Evolutionary conservation across 768 basidiomycete genomes (phyloP), one percentile per base, ranked within the genome.

Genomic region (Paxillus ammoniavirescens): DNA sequence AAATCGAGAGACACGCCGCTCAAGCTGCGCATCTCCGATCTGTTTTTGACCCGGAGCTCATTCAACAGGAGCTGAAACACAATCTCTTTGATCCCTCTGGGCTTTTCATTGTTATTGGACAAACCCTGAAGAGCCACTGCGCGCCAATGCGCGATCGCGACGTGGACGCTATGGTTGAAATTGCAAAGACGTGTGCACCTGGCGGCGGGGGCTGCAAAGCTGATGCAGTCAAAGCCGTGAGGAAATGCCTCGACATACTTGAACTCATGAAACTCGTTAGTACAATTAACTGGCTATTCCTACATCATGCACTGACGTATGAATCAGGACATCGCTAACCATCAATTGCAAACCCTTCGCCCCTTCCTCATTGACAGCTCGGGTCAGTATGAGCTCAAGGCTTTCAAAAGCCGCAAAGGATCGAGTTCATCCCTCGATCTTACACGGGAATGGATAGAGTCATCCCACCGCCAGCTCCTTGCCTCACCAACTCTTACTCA

Each of bases 201-300:
- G 80, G 80, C 2, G 80, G 77, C 41, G 70, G 70, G 30, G 83
- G 82, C 14, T 79, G 72, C 59, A 82, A 81, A 54, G 73, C 77
- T 51, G 83, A 87, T 58, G 85, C 87, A 8, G 82, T 92, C 44
- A 78, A 75, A 52, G 90, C 91, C 8, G 78, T 95, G 54, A 77
- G 87, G 56, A 78, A 86, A 79, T 92, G 91, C 73, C 82, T 94
- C 67, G 93, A 95, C 65, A 86, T 96, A 57, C 76, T 95, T 37
- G 94, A 96, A 73, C 80, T 95, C 55, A 96, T 97, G 94, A 95
- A 95, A 77, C 78, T 97, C 64, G 93, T 91, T 65, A 65, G 90
- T 82, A 41, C 55, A 33, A 50, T 65, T 42, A 45, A 51, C 58
- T 36, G 18, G 17, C 52, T 43, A 57, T 46, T 53, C 58, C 10